Conservation (phyloP, 768 basidiomycete genomes). For the Agaricus blazei region DNA sequence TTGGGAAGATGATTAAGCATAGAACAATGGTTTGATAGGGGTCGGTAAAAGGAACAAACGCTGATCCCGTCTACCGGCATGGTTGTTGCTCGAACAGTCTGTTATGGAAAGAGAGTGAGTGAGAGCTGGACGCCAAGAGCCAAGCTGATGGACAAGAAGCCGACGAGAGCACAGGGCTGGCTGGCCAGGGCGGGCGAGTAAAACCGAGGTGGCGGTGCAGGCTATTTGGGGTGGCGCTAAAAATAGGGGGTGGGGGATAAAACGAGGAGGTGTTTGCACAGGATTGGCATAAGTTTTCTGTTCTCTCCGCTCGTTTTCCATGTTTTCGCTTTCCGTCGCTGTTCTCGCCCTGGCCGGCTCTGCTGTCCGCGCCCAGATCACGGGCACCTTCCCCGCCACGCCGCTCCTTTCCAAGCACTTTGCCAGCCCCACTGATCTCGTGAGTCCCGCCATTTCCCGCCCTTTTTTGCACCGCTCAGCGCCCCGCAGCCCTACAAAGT, state of each 20-base stretch:
- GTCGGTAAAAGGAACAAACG: too few species aligned
- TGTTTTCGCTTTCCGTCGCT: constrained; percentile 13
- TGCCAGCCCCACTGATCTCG: constrained; percentile 35
- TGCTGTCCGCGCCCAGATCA: constrained; percentile 19
- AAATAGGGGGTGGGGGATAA: not conserved
- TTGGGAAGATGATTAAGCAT: too few species aligned
- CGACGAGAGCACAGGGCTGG: too few species aligned
- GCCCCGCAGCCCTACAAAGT: constrained; percentile 22
- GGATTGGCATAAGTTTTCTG: not conserved
- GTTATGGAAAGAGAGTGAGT: too few species aligned
- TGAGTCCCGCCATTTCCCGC: constrained; percentile 17
- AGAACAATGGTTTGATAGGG: too few species aligned
- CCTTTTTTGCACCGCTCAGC: not conserved
- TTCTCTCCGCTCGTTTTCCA: constrained; percentile 9
- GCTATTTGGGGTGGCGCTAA: not conserved
- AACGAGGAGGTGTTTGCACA: not conserved
- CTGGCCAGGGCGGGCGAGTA: too few species aligned
- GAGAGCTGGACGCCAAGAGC: too few species aligned
- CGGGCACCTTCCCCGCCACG: constrained; percentile 31
- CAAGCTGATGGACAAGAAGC: too few species aligned
- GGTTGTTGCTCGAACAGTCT: too few species aligned
- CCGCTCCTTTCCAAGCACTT: constrained; percentile 37
- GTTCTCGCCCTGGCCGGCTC: not conserved
- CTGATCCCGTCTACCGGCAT: too few species aligned
- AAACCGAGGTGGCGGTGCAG: not conserved